Base-by-base conservation (phyloP, 1,284 basidiomycete genomes). In the Trametes hirsuta region DNA sequence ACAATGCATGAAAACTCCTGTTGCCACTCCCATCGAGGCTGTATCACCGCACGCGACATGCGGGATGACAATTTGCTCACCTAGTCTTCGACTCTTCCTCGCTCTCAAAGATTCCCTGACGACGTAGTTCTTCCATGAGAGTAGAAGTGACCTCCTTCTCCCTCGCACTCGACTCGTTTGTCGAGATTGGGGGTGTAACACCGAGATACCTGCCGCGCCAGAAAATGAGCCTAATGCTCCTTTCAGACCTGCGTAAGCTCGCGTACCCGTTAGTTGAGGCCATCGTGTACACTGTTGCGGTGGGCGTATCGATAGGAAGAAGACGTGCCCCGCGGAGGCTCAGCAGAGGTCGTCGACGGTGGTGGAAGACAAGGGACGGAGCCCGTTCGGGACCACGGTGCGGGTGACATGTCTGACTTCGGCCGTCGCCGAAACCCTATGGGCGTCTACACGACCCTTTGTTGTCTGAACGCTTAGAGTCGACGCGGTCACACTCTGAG, bases 161-260 rank as follows among this genome's bases (percentile, higher is more conserved):
- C 72, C 86, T 79, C 69, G 87, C 79, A 64, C 80, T 86, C 41
- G 91, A 94, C 65, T 90, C 88, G 45, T 79, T 81, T n/a, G 84
- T 85, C 56, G 93, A 92, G 70, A 99, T 97, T 49, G 97, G 96
- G 48, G 94, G 92, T 14, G 97, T 98, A 36, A 93, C 90, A 60
- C 91, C 91, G 53, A 88, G 79, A 75, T 83, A 87, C 68, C 90
- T 91, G 65, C 22, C 42, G 15, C 14, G 25, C 18, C 24, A 25
- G 18, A 39, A 35, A 8, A 44, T 60, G 14, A 65, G 55, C 25
- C 2, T n/a, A 24, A 4, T 4, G 35, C 30, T 25, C n/a, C 18
- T 9, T n/a, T 9, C 6, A 14, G 34, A 10, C 15, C 21, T 36
- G 6, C 14, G n/a, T 11, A 1, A 5, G 25, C 5, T 36, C 21